Evolutionary conservation across 2,329 filamentous ascomycete species (phyloP), one percentile per base, ranked within the genome.

Genomic region (Aureobasidium subglaciale): DNA sequence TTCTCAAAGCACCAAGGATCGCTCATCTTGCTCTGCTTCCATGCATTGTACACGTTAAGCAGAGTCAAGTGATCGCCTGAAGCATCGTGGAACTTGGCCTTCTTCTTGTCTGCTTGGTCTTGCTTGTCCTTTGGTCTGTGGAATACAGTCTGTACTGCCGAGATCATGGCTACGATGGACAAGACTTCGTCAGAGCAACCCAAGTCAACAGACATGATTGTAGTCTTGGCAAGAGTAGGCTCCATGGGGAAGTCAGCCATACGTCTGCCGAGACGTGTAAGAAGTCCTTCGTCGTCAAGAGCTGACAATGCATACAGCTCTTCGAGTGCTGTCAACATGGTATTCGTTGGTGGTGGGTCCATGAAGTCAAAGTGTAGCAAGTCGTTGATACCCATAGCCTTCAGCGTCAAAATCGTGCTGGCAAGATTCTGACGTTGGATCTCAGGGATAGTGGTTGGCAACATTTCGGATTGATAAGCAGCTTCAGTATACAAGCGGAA

Each of bases 221-320:
- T 80, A 0, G 90, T 85, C 70, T 97, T 99, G 53, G 91, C 88
- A 0, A 97, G 79, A 0, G 89, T 84, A 0, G 93, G 93, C 56
- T 97, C 91, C 90, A 97, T 97, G 0, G 93, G 93, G 70, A 97
- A 97, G 67, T 99, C 92, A 10, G 93, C 91, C 92, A 99, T 97
- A 70, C 96, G 95, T 42, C 93, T 84, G 7, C 93, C 93, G 1
- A 96, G 79, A 6, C 93, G 84, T 0, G 93, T 99, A 2, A 99
- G 76, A 0, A 99, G 79, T 13, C 93, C 93, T 78, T 99, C 93
- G 64, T 99, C 92, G 61, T 99, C 93, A 0, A 99, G 78, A 0
- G 92, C 92, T 3, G 87, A 90, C 10, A 99, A 76, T 0, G 90
- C 90, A 66, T 99, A 99, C 0, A 99, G 78, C 68, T 97, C 93